Base-by-base conservation (phyloP, 2,329 filamentous ascomycete genomes). In the Ascosphaera apis region DNA sequence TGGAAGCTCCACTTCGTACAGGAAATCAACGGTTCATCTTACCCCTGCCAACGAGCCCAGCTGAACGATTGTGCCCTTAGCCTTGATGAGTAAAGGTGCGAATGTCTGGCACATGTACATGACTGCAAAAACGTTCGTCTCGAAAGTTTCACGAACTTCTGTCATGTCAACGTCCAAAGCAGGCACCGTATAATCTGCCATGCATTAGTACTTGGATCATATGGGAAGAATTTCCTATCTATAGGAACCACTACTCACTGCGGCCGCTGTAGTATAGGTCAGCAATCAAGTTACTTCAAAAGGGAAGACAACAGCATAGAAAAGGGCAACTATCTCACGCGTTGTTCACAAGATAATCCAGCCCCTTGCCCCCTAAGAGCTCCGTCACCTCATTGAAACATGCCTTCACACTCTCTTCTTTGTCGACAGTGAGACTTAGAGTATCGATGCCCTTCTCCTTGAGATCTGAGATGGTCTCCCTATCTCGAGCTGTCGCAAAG, bases 321-420 rank as follows among this genome's bases (percentile, higher is more conserved):
- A 7, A 7, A 34, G 32, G n/a, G n/a, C n/a, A n/a, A n/a, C n/a
- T n/a, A n/a, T n/a, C 53, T 48, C 39, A 57, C 38, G 67, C 67
- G 52, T 72, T 72, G 47, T 71, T 71, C 44, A 70, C 62, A 9
- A 72, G 53, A 42, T 63, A 61, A 44, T 70, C 61, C n/a, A 72
- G 54, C 3, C 55, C 55, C 34, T 57, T 60, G 15, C 60, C 37
- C 6, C 51, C 52, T 0, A 67, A 61, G 15, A 58, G 53, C 11
- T 48, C 49, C 31, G 58, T 49, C 12, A 72, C 55, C 36, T 63
- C 57, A 4, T 53, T 47, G 41, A 55, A 57, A 30, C 68, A 60
- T 8, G 49, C 48, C 16, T 52, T 49, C 39, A 72, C 61, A 39
- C 59, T 66, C n/a, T 58, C 53, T 15, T 53, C 49, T 19, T 57